Evolutionary conservation across 495 filamentous ascomycete species (phyloP).

Genomic region (Penicillium taxi): DNA sequence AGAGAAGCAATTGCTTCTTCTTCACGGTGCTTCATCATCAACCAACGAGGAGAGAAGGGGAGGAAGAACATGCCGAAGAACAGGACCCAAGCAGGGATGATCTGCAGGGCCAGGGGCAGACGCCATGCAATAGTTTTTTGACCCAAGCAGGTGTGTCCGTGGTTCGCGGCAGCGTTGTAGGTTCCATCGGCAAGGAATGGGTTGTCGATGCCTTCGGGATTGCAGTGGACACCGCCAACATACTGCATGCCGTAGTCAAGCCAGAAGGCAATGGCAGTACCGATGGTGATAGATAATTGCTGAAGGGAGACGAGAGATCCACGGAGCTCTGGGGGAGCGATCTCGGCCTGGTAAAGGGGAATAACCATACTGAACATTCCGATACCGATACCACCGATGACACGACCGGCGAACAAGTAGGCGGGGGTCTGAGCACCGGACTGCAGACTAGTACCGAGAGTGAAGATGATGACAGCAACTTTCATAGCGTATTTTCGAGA

Average conservation of each 20-base stretch:
- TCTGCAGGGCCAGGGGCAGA: slow-evolving; percentile 38
- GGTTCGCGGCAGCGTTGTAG: slow-evolving; percentile 18
- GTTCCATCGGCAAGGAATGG: slow-evolving; percentile 20
- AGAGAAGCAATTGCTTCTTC: slow-evolving; percentile 60
- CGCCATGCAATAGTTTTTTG: slow-evolving; percentile 38
- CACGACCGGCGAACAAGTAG: slow-evolving; percentile 40
- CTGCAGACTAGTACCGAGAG: slow-evolving; percentile 50
- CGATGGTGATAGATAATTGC: slow-evolving; percentile 78
- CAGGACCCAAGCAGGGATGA: slow-evolving; percentile 57
- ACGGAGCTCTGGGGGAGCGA: slow-evolving; percentile 66
- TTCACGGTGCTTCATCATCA: slow-evolving; percentile 70
- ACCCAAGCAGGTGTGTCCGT: slow-evolving; percentile 36
- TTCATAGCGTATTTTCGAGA: slow-evolving; percentile 73
- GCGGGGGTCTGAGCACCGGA: slow-evolving; percentile 28
- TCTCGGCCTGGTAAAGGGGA: slow-evolving; percentile 66
- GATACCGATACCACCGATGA: slow-evolving; percentile 51
- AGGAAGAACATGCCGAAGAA: slow-evolving; percentile 66
- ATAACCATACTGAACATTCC: slow-evolving; percentile 52
- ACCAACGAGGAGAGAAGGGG: slow-evolving; percentile 69
- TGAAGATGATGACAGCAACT: slow-evolving; percentile 61
- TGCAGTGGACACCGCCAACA: slow-evolving; percentile 38
- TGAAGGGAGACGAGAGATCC: slow-evolving; percentile 66
- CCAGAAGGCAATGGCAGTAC: slow-evolving; percentile 58
- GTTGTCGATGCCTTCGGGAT: slow-evolving; percentile 9
- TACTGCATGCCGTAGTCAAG: slow-evolving; percentile 64